A percentile compares a stretch with the other conserved stretches of the same genome.
Evolutionary conservation across 1,284 basidiomycete genomes (phyloP).

Genomic region (Vanrija sp.): DNA sequence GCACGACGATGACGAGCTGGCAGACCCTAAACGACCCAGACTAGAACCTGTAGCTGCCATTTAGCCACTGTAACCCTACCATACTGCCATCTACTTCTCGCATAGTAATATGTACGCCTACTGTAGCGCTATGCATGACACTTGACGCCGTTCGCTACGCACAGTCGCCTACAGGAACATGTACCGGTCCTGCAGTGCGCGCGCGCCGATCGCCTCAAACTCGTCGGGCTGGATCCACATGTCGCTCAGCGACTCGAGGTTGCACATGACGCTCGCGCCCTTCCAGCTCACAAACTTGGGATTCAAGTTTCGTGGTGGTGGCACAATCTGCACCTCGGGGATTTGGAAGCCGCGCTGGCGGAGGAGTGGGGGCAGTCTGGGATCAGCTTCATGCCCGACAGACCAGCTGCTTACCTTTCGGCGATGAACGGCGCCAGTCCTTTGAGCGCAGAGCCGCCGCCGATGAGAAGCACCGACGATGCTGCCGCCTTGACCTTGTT

Average conservation of each 20-base stretch:
- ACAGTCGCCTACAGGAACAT: constrained; percentile 31
- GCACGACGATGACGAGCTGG: not conserved
- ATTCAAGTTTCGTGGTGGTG: constrained; percentile 88
- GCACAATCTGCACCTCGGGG: constrained; percentile 82
- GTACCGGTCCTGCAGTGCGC: constrained; percentile 52
- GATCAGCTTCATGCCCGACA: constrained; percentile 2
- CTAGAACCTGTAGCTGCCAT: not conserved
- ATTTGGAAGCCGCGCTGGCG: constrained; percentile 83
- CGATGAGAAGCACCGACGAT: constrained; percentile 82
- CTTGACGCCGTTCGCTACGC: not conserved
- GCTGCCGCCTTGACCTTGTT: constrained; percentile 87
- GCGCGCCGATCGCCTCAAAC: constrained; percentile 62
- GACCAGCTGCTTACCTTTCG: constrained; percentile 35
- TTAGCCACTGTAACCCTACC: not conserved
- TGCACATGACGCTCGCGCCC: constrained; percentile 86
- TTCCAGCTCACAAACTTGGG: constrained; percentile 89
- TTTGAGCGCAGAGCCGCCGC: constrained; percentile 62
- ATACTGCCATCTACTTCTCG: not conserved
- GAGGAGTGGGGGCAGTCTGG: constrained; percentile 55
- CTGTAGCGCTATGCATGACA: no score
- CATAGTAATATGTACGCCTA: not conserved
- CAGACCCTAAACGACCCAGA: not conserved
- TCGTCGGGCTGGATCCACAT: constrained; percentile 83
- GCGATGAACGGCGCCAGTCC: constrained; percentile 39
- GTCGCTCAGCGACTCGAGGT: constrained; percentile 83